A percentile compares a stretch with the other conserved stretches of the same genome.
Conservation (phyloP, 148 eudicot genomes). For the Cornus kousa region DNA sequence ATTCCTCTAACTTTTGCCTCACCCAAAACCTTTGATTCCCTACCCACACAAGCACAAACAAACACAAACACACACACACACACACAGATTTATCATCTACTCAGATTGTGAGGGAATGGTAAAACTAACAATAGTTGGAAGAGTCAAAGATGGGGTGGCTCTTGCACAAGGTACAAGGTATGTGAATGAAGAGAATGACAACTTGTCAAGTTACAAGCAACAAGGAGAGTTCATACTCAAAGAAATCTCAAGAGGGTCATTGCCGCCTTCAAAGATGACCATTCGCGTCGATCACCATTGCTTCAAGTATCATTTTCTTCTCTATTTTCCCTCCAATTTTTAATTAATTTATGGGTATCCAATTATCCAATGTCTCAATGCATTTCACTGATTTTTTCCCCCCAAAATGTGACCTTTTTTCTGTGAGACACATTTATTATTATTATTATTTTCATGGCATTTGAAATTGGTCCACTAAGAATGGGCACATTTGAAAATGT, state of each 20-base stretch:
- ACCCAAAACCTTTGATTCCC: too few relatives aligned
- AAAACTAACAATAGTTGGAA: conserved; percentile 51
- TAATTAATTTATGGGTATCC: not conserved
- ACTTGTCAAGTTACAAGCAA: conserved; percentile 32
- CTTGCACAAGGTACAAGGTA: conserved; percentile 47
- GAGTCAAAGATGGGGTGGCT: conserved; percentile 54
- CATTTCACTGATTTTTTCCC: too few relatives aligned
- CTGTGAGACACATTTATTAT: too few relatives aligned
- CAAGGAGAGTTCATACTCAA: conserved; percentile 49
- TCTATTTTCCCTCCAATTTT: not conserved
- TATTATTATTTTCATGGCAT: too few relatives aligned
- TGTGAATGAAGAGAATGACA: conserved; percentile 24
- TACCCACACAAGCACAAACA: too few relatives aligned
- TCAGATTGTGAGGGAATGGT: conserved; percentile 26
- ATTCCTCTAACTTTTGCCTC: too few relatives aligned
- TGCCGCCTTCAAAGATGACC: conserved; percentile 29
- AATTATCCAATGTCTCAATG: too few relatives aligned
- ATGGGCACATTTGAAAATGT: too few relatives aligned
- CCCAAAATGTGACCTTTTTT: not conserved
- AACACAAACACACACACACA: not conserved
- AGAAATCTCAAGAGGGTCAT: conserved; percentile 44
- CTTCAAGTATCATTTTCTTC: conserved; percentile 39
- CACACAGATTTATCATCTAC: not conserved
- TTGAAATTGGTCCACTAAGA: too few relatives aligned
- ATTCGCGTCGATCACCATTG: conserved; percentile 41